phyloP scores from a whole-genome alignment of 2,329 filamentous ascomycete genomes.

The Exophiala alcalophila region DNA sequence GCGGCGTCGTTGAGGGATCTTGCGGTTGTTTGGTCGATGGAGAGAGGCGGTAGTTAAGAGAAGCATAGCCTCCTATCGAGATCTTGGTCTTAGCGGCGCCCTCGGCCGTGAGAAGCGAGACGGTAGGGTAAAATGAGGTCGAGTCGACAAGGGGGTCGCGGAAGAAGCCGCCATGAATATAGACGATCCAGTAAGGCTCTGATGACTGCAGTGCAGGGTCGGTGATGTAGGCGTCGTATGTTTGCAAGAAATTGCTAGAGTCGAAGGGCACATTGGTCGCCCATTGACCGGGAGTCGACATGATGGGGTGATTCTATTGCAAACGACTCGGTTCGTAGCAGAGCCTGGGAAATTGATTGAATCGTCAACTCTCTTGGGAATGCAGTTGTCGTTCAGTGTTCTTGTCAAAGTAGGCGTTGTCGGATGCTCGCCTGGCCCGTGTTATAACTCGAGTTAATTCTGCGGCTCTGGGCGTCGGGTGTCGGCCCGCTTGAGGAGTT shows the following conservation, averaged over 20 bases:
- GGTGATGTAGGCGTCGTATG: constrained; percentile 17
- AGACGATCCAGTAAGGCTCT: constrained; percentile 27
- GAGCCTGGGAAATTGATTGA: no score
- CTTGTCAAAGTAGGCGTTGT: no score
- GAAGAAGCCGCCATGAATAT: constrained; percentile 51
- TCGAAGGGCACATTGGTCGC: constrained; percentile 4
- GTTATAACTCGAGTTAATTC: no score
- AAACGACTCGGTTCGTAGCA: no score
- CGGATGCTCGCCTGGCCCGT: no score
- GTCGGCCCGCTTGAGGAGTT: no score
- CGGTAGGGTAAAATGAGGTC: constrained; percentile 35
- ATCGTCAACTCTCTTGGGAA: no score
- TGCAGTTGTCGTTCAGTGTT: no score
- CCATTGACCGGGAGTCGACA: background rate
- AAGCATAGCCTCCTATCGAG: constrained; percentile 36
- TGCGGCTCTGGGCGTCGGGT: no score
- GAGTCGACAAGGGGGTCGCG: constrained; percentile 43
- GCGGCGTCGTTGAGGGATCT: constrained; percentile 30
- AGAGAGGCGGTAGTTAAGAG: constrained; percentile 46
- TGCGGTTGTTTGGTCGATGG: constrained; percentile 39
- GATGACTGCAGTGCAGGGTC: background rate
- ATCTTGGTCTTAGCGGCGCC: background rate
- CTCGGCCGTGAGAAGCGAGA: constrained; percentile 32
- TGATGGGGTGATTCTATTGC: no score
- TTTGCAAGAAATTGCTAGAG: constrained; percentile 19